Base-by-base conservation (phyloP, 139 green algal genomes). In the Limnomonas spitsbergensis region DNA sequence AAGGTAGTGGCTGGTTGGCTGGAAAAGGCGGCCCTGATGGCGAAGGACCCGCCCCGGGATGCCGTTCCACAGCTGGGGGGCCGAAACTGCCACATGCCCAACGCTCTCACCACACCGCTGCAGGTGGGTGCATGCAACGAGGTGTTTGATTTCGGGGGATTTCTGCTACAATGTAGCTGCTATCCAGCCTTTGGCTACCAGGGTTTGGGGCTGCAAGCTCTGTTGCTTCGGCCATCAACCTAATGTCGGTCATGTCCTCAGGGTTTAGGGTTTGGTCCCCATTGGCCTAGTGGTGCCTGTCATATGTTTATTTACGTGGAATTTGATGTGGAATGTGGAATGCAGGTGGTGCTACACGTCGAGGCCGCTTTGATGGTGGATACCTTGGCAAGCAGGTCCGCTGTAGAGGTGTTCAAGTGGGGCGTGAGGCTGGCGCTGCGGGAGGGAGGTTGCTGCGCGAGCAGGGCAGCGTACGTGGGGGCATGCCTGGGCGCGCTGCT, bases 31-130 rank as follows among this genome's bases (percentile, higher is more conserved):
- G 56, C 82, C 1, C 69, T 78, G 24, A 79, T 88, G 66, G 56
- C 52, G 0, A 35, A 53, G 3, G 54, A 73, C 4, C 77, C 81
- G 9, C 78, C 80, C 6, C 6, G 66, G 2, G 70, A 73, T 9
- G 84, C 78, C 2, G 70, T 83, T 2, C 40, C 74, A 0, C 35
- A 53, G 29, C 74, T 91, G 47, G 47, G 47, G 24, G 87, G 87
- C 9, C 73, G 88, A 53, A 92, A 92, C 82, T 92, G 88, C 82
- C 88, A 92, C 80, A 86, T 92, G 86, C 88, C 88, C 27, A 91
- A 89, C 67, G 80, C 83, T 3, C 53, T 87, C 36, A 75, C 80
- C 38, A 91, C 86, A 20, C 88, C 88, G 2, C 66, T 92, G n/a
- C 88, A 88, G 38, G 75, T 83, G 31, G 73, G 84, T 32, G 54